Percentiles rank a stretch among this genome's conserved stretches.
These are phyloP conservation scores for Trichosporon inkin DNA, from an alignment of 1,284 basidiomycete species.

Conservation along the genomic window DNA sequence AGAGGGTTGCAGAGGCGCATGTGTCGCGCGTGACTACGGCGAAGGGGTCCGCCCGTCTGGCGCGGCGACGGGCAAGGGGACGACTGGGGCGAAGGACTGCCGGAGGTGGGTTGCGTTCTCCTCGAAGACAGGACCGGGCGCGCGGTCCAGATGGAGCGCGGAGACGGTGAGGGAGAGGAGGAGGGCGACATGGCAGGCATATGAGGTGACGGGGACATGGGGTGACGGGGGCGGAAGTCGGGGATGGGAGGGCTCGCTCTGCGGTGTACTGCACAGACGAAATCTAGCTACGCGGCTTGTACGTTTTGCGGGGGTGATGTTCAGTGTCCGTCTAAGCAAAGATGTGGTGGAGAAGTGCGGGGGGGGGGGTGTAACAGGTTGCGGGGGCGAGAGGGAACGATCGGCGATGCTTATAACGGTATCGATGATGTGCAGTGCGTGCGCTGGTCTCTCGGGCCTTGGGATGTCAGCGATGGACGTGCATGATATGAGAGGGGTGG, in stretches of 20 bases:
- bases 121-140: background rate
- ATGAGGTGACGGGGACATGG: background rate
- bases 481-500: background rate
- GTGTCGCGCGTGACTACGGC: conserved; percentile 29
- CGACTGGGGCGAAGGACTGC: background rate
- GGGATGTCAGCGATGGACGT: background rate
- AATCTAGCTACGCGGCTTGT: no score
- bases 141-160: background rate
- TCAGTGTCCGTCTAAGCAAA: no score
- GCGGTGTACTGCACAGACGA: no score
- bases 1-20: conserved; percentile 33
- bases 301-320: no score
- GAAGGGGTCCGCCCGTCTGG: conserved; percentile 14
- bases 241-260: no score
- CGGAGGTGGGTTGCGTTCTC: background rate
- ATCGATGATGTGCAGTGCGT: background rate
- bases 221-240: background rate
- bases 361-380: background rate
- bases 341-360: no score
- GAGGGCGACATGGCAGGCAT: background rate
- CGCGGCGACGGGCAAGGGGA: background rate
- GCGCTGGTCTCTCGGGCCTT: background rate
- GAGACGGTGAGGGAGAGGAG: background rate
- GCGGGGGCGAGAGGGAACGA: background rate
- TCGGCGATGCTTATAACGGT: conserved; percentile 2